Conservation (phyloP, 768 basidiomycete genomes). For the Candolleomyces efflorescens region DNA sequence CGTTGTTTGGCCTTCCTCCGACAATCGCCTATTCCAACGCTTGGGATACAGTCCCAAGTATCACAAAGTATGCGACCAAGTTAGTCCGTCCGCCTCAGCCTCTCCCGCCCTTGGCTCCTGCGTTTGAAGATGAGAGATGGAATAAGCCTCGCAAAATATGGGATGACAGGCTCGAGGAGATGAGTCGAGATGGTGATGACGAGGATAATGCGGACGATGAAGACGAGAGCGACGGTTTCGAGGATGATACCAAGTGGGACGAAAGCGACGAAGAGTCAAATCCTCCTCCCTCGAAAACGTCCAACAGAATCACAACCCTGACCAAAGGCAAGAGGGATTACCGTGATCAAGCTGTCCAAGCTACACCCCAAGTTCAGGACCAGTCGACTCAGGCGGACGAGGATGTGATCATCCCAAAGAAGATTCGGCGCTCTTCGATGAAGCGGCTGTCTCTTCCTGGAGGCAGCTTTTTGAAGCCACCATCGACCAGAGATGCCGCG, state of each 20-base stretch:
- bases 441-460: not conserved
- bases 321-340: constrained; percentile 48
- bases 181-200: constrained; percentile 79
- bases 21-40: constrained; percentile 71
- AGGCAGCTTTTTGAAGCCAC: not conserved
- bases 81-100: constrained; percentile 48
- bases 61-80: constrained; percentile 68
- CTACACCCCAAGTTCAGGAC: constrained; percentile 47
- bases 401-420: constrained; percentile 8
- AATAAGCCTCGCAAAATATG: constrained; percentile 36
- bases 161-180: constrained; percentile 58
- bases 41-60: constrained; percentile 81
- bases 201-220: constrained; percentile 72
- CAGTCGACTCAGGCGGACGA: constrained; percentile 57
- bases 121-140: constrained; percentile 44
- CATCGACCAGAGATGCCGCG: not conserved
- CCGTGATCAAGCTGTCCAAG: constrained; percentile 68
- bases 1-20: constrained; percentile 49
- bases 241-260: constrained; percentile 25
- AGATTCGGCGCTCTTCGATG: not conserved
- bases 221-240: constrained; percentile 36
- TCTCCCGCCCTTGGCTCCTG: constrained; percentile 30
- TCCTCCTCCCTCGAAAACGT: constrained; percentile 12
- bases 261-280: constrained; percentile 33
- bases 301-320: constrained; percentile 29